Conservation (phyloP, 495 filamentous ascomycete species). For the Endocarpon pusillum region DNA sequence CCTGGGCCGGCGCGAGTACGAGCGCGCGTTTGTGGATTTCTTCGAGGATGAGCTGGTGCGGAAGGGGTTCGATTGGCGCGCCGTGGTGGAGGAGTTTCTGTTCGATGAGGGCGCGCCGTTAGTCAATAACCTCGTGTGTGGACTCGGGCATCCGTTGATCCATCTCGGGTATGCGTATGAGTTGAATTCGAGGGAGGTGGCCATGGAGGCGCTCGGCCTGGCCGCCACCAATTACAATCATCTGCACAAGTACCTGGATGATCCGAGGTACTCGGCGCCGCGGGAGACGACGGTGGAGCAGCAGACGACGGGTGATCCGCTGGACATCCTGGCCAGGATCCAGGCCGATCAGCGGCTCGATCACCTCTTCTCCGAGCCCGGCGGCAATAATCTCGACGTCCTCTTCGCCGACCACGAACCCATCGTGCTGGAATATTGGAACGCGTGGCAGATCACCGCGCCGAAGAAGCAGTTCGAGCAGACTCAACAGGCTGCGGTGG, state of each 20-base stretch:
- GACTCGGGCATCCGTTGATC: slow-evolving; percentile 75
- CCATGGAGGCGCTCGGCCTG: slow-evolving; percentile 66
- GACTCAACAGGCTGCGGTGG: slow-evolving; percentile 58
- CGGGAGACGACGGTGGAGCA: slow-evolving; percentile 23
- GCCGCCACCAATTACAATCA: slow-evolving; percentile 52
- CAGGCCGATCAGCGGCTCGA: slow-evolving; percentile 31
- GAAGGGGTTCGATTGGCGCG: slow-evolving; percentile 69
- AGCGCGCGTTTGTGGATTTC: slow-evolving; percentile 80
- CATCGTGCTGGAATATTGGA: slow-evolving; percentile 71
- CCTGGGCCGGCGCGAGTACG: slow-evolving; percentile 33
- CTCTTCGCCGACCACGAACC: slow-evolving; percentile 53
- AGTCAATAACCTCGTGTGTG: slow-evolving; percentile 57
- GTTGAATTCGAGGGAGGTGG: slow-evolving; percentile 58
- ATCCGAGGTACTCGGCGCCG: slow-evolving; percentile 42
- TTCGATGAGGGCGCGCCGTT: slow-evolving; percentile 60
- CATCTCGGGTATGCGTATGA: slow-evolving; percentile 83
- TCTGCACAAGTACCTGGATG: slow-evolving; percentile 64
- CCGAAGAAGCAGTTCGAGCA: slow-evolving; percentile 55
- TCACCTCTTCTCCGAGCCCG: slow-evolving; percentile 39
- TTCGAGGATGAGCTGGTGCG: slow-evolving; percentile 75
- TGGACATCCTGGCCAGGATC: slow-evolving; percentile 48
- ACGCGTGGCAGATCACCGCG: slow-evolving; percentile 50
- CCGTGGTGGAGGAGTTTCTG: slow-evolving; percentile 56
- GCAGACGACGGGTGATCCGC: slow-evolving; percentile 34
- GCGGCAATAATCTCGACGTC: slow-evolving; percentile 42